phyloP scores from a whole-genome alignment of 2,329 filamentous ascomycete species.

The Arthroderma sp. region DNA sequence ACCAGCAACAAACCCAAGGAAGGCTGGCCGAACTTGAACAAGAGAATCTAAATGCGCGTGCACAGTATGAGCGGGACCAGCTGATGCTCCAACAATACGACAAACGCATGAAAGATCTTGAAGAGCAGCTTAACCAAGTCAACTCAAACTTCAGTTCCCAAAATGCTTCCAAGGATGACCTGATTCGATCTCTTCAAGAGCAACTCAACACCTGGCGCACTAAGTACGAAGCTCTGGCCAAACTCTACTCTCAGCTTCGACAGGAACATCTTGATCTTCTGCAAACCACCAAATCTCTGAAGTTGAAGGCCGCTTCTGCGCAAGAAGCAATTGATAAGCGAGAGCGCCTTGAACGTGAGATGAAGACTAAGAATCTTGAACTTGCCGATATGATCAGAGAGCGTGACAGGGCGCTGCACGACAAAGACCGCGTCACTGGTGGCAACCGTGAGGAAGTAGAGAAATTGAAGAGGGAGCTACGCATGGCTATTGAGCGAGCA shows the following conservation, averaged over 20 bases:
- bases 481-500: constrained; percentile 78
- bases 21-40: constrained; percentile 90
- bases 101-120: constrained; percentile 80
- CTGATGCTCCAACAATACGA: constrained; percentile 96
- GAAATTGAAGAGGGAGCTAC: constrained; percentile 84
- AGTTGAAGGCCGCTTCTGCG: constrained; percentile 90
- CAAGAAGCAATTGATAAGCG: constrained; percentile 92
- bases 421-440: constrained; percentile 76
- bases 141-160: constrained; percentile 77
- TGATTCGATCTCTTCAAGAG: constrained; percentile 83
- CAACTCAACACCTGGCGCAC: constrained; percentile 96
- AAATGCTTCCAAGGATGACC: constrained; percentile 79
- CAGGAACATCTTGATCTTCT: constrained; percentile 90
- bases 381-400: constrained; percentile 97
- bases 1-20: constrained; percentile 86
- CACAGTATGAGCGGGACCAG: constrained; percentile 95
- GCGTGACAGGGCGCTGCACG: constrained; percentile 81
- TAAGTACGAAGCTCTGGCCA: constrained; percentile 93
- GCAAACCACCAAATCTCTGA: constrained; percentile 91
- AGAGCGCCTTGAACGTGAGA: constrained; percentile 90
- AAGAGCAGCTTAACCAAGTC: constrained; percentile 72
- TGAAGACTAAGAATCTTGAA: constrained; percentile 99
- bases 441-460: constrained; percentile 87
- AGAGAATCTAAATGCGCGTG: constrained; percentile 85
- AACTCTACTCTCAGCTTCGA: constrained; percentile 90